These are phyloP conservation scores for Tolypocladium pustulatum DNA, from an alignment of 2,329 filamentous ascomycete species.

Conservation along the genomic window DNA sequence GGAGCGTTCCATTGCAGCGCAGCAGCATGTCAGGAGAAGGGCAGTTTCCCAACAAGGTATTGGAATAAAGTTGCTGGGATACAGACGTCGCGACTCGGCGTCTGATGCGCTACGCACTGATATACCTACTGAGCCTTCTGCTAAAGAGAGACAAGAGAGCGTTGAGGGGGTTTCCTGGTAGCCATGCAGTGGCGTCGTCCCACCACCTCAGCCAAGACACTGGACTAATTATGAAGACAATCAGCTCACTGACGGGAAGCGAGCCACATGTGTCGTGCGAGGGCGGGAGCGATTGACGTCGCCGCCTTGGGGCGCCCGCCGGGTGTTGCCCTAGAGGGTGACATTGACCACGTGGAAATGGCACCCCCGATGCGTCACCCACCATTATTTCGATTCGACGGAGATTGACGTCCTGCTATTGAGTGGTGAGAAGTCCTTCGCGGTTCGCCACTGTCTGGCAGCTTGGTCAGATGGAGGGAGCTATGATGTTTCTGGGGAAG, in stretches of 20 bases:
- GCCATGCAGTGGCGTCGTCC: constrained; percentile 2
- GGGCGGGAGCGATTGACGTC: neutral
- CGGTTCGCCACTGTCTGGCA: neutral
- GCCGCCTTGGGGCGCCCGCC: neutral
- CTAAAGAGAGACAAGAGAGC: too few species aligned
- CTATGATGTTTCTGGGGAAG: neutral
- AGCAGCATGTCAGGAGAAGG: neutral
- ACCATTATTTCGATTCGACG: too few species aligned
- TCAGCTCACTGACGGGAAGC: neutral
- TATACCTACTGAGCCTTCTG: too few species aligned
- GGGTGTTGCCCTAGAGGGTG: neutral
- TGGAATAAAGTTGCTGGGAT: neutral
- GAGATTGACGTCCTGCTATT: neutral
- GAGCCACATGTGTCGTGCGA: neutral
- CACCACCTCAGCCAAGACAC: neutral
- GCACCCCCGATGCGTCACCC: too few species aligned
- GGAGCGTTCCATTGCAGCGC: neutral
- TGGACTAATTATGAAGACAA: neutral
- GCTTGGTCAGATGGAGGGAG: neutral
- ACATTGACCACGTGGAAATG: neutral
- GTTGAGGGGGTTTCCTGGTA: neutral
- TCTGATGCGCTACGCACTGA: neutral
- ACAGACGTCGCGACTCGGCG: neutral
- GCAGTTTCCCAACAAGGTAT: neutral
- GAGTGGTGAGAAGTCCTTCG: neutral